Percentiles rank a stretch among this genome's conserved stretches.
Conservation (phyloP, 768 basidiomycete genomes). For the Xerocomus potaroensis region DNA sequence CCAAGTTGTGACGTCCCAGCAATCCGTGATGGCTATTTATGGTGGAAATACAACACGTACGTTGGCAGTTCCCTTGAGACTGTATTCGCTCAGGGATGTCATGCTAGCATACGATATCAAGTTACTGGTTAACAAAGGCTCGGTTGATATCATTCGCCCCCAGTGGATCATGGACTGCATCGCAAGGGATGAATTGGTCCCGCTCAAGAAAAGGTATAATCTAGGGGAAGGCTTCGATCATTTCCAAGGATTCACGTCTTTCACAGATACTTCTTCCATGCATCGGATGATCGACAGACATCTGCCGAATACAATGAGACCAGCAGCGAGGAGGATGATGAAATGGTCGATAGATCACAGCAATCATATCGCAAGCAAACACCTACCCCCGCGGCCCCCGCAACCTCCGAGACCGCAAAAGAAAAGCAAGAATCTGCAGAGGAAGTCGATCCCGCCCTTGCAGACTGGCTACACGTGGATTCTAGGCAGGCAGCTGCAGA, state of each 20-base stretch:
- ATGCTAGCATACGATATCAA: constrained; percentile 64
- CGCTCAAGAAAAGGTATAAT: constrained; percentile 63
- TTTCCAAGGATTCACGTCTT: background rate
- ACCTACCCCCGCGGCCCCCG: background rate
- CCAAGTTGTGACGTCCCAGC: constrained; percentile 55
- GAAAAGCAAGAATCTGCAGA: constrained; percentile 28
- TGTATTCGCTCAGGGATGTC: background rate
- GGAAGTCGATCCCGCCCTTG: constrained; percentile 44
- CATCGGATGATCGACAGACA: constrained; percentile 47
- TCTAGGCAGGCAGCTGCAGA: constrained; percentile 26
- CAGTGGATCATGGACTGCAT: constrained; percentile 81
- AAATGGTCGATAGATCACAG: constrained; percentile 10
- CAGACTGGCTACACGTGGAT: constrained; percentile 62
- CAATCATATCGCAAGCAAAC: constrained; percentile 17
- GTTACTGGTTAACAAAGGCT: constrained; percentile 64
- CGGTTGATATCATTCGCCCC: constrained; percentile 71
- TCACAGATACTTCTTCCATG: constrained; percentile 74
- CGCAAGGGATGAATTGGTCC: constrained; percentile 47
- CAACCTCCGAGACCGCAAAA: constrained; percentile 2
- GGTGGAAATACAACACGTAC: constrained; percentile 65
- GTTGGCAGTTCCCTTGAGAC: constrained; percentile 24
- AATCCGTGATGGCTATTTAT: constrained; percentile 57
- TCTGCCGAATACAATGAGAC: constrained; percentile 49
- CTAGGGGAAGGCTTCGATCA: background rate
- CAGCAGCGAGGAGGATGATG: constrained; percentile 33